Evolutionary conservation across 2,329 filamentous ascomycete genomes (phyloP).

Genomic region (Aspergillus pseudonomiae): DNA sequence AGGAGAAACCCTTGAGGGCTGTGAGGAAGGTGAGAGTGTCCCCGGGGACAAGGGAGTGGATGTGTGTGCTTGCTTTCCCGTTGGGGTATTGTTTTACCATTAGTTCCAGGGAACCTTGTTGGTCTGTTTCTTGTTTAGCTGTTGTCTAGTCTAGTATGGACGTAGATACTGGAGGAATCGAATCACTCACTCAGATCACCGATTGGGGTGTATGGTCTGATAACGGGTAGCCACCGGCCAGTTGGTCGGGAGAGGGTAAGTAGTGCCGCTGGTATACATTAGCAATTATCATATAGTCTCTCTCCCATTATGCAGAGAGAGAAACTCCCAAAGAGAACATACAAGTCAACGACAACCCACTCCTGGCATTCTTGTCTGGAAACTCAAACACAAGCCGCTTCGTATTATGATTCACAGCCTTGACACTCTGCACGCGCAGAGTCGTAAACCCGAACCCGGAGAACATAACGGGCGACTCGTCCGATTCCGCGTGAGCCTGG

Average conservation of each 20-base stretch:
- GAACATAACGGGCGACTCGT: not conserved
- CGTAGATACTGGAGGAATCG: conserved; percentile 6
- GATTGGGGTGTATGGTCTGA: conserved; percentile 70
- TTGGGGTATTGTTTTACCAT: conserved; percentile 70
- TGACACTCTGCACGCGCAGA: conserved; percentile 55
- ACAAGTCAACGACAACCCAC: conserved; percentile 57
- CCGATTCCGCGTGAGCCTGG: not conserved
- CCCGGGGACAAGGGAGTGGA: conserved; percentile 68
- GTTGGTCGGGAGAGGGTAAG: conserved; percentile 63
- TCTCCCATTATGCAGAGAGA: too few species aligned
- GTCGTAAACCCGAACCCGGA: not conserved
- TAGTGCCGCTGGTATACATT: conserved; percentile 46
- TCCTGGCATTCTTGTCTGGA: conserved; percentile 50
- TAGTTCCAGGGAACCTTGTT: conserved; percentile 63
- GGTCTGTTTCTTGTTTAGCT: conserved; percentile 41
- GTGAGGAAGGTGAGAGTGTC: conserved; percentile 62
- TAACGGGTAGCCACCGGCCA: conserved; percentile 60
- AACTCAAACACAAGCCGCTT: conserved; percentile 61
- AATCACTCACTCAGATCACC: conserved; percentile 51
- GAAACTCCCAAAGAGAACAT: conserved; percentile 17
- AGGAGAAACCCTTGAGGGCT: conserved; percentile 58
- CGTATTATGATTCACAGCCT: conserved; percentile 62
- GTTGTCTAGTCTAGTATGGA: not conserved
- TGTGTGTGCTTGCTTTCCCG: conserved; percentile 65
- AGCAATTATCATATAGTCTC: not conserved